These are phyloP conservation scores for Dactylella cylindrospora DNA, from an alignment of 2,329 filamentous ascomycete species.

Conservation along the genomic window DNA sequence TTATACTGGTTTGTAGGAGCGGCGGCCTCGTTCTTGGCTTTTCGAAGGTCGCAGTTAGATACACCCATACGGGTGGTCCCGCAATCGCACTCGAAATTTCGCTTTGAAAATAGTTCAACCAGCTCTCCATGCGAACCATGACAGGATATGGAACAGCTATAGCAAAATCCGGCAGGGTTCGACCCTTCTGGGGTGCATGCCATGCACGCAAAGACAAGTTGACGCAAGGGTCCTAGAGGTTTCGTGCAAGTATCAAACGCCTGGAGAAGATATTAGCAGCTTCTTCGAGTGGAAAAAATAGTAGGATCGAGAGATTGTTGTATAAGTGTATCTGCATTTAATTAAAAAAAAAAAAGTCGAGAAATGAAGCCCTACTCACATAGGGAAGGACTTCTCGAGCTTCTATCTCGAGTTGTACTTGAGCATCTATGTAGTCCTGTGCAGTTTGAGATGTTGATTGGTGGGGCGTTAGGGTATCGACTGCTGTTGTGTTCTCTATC, in stretches of 20 bases:
- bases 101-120: slow-evolving; percentile 93
- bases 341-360: too few species aligned
- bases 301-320: not conserved
- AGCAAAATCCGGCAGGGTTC: slow-evolving; percentile 82
- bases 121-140: slow-evolving; percentile 85
- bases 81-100: slow-evolving; percentile 95
- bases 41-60: slow-evolving; percentile 75
- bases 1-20: slow-evolving; percentile 81
- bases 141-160: slow-evolving; percentile 93
- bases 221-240: slow-evolving; percentile 81
- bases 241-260: slow-evolving; percentile 93
- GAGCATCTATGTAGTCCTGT: slow-evolving; percentile 71
- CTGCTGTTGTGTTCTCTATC: too few species aligned
- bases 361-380: slow-evolving; percentile 57
- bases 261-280: slow-evolving; percentile 55
- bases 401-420: slow-evolving; percentile 89
- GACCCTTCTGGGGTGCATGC: slow-evolving; percentile 75
- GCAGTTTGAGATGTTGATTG: slow-evolving; percentile 36
- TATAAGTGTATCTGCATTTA: not conserved
- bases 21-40: slow-evolving; percentile 74
- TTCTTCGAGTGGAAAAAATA: slow-evolving; percentile 43
- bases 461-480: too few species aligned
- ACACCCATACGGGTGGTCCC: slow-evolving; percentile 77
- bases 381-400: slow-evolving; percentile 93
- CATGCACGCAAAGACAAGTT: slow-evolving; percentile 86